Conservation (phyloP, 805 yeast genomes). For the Blastobotrys muscicola region DNA sequence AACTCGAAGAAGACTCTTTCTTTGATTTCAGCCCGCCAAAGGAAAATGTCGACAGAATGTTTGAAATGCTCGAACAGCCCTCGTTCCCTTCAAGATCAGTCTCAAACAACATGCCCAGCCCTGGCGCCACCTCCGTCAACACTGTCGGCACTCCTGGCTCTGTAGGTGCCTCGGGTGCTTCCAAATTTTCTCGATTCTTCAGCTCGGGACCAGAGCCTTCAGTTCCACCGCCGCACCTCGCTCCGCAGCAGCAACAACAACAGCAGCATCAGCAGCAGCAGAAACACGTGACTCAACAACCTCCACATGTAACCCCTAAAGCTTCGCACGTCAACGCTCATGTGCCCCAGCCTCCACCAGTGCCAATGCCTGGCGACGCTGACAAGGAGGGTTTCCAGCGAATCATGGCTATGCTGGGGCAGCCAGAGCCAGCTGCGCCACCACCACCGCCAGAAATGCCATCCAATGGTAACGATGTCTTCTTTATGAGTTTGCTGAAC, state of each 20-base stretch:
- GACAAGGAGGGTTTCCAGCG: slow-evolving; percentile 26
- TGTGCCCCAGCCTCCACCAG: slow-evolving; percentile 3
- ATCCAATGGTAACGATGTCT: slow-evolving; percentile 12
- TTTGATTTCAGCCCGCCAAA: background rate
- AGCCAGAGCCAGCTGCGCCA: slow-evolving; percentile 2
- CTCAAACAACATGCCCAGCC: background rate
- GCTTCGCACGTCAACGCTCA: background rate
- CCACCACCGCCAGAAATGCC: slow-evolving; percentile 2
- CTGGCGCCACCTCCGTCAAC: background rate
- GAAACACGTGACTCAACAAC: too few species aligned
- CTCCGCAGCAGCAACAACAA: background rate
- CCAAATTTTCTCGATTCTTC: slow-evolving; percentile 16
- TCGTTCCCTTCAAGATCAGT: background rate
- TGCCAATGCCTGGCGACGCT: slow-evolving; percentile 6
- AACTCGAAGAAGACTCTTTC: background rate
- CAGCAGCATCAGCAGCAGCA: slow-evolving; percentile 1
- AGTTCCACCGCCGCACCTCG: too few species aligned
- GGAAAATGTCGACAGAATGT: slow-evolving; percentile 14
- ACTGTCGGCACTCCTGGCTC: background rate
- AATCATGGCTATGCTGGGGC: slow-evolving; percentile 23
- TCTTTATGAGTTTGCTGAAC: slow-evolving; percentile 18
- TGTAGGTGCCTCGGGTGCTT: slow-evolving; percentile 5
- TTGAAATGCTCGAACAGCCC: slow-evolving; percentile 7
- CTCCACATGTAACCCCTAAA: background rate
- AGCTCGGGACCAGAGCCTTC: background rate